Base-by-base conservation (phyloP, 495 filamentous ascomycete genomes). In the Tuber microsphaerosporum region DNA sequence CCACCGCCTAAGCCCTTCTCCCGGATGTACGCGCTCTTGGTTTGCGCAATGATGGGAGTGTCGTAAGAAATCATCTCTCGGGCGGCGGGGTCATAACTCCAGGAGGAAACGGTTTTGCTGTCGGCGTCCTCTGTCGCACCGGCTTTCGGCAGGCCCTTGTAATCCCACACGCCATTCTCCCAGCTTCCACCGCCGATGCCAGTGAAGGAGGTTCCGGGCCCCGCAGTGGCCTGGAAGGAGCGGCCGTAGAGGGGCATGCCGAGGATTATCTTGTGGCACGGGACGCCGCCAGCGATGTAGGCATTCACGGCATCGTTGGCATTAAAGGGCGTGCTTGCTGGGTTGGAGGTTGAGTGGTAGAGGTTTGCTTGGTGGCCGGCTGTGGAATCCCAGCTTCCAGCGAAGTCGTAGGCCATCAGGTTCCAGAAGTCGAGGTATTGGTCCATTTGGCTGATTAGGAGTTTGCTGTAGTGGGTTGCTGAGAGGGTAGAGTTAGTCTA, bases 171-270 rank as follows among this genome's bases (percentile, higher is more conserved):
- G 0, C 94, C 94, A 22, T 88, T 86, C 85, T 97, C 91, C 86
- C 89, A 92, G 48, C 86, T 88, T 44, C 85, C 91, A 83, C 86
- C 82, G 1, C 93, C 93, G 65, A 91, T 85, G 20, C 92, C 91
- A 70, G 82, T 86, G 84, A 88, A 97, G 19, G 87, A 83, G 51
- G 86, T 83, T 1, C 94, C 94, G 0, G 90, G 88, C 0, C 94
- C 93, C 22, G 86, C 81, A 0, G 94, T 97, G 37, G 87, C 84
- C 74, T 87, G 84, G 80, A 97, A 97, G 12, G 92, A 87, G 12
- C 93, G 90, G 0, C 94, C 94, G 81, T 97, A 97, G 0, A 97
- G 85, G 0, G 94, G 94, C 86, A 97, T 88, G 42, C 94, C 93
- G 42, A 97, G 84, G 12, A 94, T 87, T 48, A 97, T 89, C 83